A percentile compares a stretch with the other conserved stretches of the same genome.
These are phyloP conservation scores for Triangularia setosa DNA, from an alignment of 2,329 filamentous ascomycete genomes.

Conservation along the genomic window DNA sequence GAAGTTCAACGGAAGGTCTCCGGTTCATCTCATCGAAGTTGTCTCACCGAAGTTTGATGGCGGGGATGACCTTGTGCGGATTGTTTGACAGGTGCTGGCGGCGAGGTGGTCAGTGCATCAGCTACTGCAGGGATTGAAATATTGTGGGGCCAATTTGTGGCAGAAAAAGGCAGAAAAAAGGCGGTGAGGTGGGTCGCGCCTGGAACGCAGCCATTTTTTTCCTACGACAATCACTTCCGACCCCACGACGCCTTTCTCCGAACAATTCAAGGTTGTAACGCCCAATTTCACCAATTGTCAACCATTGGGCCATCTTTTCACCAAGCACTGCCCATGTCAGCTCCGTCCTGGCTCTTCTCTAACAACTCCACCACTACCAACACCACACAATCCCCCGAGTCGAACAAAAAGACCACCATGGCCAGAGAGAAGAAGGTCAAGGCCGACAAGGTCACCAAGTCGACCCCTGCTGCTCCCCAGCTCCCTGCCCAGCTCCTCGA, in stretches of 20 bases:
- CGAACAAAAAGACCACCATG: conserved; percentile 14
- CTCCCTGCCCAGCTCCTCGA: conserved; percentile 61
- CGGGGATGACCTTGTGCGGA: background rate
- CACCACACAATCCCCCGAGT: conserved; percentile 2
- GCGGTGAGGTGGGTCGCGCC: conserved; percentile 13
- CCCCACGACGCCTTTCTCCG: background rate
- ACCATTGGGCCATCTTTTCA: background rate
- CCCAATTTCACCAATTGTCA: background rate
- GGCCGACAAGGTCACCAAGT: conserved; percentile 19
- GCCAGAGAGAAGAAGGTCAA: conserved; percentile 23
- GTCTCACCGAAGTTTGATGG: background rate
- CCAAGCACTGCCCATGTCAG: conserved; percentile 20
- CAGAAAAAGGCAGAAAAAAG: conserved; percentile 19
- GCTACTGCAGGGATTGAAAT: background rate
- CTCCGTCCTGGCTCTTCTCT: conserved; percentile 27
- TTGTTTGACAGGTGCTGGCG: background rate
- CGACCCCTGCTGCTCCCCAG: conserved; percentile 23
- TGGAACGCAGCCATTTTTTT: conserved; percentile 5
- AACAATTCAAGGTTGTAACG: background rate
- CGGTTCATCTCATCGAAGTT: background rate
- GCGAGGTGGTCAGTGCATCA: background rate
- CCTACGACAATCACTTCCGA: background rate
- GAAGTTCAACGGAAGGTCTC: background rate
- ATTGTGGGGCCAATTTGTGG: background rate
- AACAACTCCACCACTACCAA: conserved; percentile 19